Evolutionary conservation across 1,284 basidiomycete species (phyloP).

Genomic region (Porogramme epimiltina): DNA sequence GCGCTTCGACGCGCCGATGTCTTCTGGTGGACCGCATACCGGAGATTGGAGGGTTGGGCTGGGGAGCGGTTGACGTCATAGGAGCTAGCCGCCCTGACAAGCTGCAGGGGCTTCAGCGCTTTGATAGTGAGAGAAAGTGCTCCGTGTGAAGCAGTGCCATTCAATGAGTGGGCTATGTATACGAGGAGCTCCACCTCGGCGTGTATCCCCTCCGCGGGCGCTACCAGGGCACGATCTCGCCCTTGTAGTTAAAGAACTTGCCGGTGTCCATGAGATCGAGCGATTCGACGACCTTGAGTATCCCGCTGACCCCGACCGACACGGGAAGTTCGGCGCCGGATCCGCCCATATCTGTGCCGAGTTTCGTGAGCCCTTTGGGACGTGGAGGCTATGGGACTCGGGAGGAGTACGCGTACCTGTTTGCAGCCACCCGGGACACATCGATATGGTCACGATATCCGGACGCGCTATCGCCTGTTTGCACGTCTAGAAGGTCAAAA

Average conservation of each 20-base stretch:
- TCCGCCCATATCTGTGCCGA: constrained; percentile 2
- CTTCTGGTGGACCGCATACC: no score
- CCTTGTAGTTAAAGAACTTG: constrained; percentile 2
- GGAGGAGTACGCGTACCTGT: constrained; percentile 2
- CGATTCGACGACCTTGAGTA: constrained; percentile 1
- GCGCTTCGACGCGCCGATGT: no score
- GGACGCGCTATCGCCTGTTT: constrained; percentile 21
- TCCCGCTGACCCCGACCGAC: neutral
- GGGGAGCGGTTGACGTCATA: no score
- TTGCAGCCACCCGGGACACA: constrained; percentile 5
- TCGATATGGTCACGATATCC: neutral
- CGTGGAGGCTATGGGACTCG: neutral
- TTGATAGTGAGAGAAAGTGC: no score
- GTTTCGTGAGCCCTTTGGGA: neutral
- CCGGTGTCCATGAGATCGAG: constrained; percentile 2
- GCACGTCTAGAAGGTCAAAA: constrained; percentile 26
- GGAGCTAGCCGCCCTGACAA: no score
- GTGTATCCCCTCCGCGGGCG: no score
- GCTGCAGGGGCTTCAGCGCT: no score
- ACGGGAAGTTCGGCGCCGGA: neutral
- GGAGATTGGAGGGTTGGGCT: no score
- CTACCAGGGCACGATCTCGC: constrained; percentile 1
- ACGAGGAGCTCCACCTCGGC: no score
- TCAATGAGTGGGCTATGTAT: no score
- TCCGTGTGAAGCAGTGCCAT: no score